Percentiles rank a stretch among this genome's conserved stretches.
phyloP scores from a whole-genome alignment of 352 stramenopile genomes.

The Aphanomyces astaci region DNA sequence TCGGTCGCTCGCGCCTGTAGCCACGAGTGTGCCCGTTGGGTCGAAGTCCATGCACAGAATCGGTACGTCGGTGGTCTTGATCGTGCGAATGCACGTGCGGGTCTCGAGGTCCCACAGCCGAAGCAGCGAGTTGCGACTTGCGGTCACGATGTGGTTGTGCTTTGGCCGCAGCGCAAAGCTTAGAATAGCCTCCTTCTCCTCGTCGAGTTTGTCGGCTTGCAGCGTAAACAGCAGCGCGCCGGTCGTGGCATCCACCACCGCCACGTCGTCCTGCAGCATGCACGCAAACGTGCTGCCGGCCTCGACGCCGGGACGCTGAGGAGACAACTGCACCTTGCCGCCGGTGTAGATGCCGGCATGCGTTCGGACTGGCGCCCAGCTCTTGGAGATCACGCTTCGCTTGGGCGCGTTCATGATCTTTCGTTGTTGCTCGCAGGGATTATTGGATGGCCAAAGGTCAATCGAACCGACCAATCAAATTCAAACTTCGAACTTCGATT shows the following conservation, averaged over 20 bases:
- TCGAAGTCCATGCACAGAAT: slow-evolving; percentile 86
- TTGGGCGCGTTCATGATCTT: slow-evolving; percentile 24
- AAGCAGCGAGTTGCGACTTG: slow-evolving; percentile 74
- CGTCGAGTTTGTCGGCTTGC: slow-evolving; percentile 54
- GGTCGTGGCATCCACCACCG: slow-evolving; percentile 59
- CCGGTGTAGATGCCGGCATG: slow-evolving; percentile 77
- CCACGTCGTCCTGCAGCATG: slow-evolving; percentile 78
- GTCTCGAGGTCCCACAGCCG: slow-evolving; percentile 81
- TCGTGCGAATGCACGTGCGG: slow-evolving; percentile 62
- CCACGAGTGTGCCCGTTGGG: slow-evolving; percentile 87
- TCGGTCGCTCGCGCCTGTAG: slow-evolving; percentile 94
- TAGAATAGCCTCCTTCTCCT: slow-evolving; percentile 78
- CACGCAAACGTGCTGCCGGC: slow-evolving; percentile 47
- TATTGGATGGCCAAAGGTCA: background rate
- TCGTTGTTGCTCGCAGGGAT: background rate
- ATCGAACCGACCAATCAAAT: slow-evolving; percentile 7
- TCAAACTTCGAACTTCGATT: background rate
- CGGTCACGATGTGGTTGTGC: slow-evolving; percentile 76
- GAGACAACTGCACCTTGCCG: slow-evolving; percentile 66
- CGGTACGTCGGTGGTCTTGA: slow-evolving; percentile 62
- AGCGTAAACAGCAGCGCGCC: slow-evolving; percentile 65
- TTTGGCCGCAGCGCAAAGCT: slow-evolving; percentile 66
- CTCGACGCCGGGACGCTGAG: slow-evolving; percentile 3
- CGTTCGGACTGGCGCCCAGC: slow-evolving; percentile 64
- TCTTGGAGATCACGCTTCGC: slow-evolving; percentile 49